Evolutionary conservation across 2,329 filamentous ascomycete species (phyloP), one percentile per base, ranked within the genome.

Genomic region (Chaetothyriales sp.): DNA sequence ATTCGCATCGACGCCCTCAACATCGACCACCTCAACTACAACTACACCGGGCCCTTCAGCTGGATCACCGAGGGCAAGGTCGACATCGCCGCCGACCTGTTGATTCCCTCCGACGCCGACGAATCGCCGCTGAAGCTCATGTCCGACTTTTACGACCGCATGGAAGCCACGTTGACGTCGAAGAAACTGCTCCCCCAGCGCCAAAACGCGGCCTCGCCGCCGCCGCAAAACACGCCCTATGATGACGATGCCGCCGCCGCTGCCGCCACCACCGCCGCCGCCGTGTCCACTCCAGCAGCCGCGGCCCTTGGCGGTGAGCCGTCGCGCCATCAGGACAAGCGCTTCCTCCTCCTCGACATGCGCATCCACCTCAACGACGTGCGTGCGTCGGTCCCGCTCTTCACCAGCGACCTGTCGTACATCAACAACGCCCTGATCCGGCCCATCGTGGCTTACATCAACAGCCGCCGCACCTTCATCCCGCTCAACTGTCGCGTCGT

Each of bases 11-110:
- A 98, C 64, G 89, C 85, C 0, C 76, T 98, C 8, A 94, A 85
- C 64, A 95, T 98, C 51, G 92, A 97, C 62, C 92, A 98, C 66
- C 76, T 98, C 8, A 98, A 98, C 65, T 81, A 89, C 44, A 89
- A 89, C 20, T 88, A 95, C 18, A 82, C 92, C 56, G 92, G 92
- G 0, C 89, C 90, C 0, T 95, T 98, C 66, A 89, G 88, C 2
- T 98, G 92, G 92, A 98, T 98, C 50, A 86, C 94, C 59, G 88
- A 97, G 69, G 92, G 92, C 33, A 94, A 92, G 56, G 89, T 98
- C 43, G 92, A 98, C 65, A 95, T 98, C 56, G 83, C 97, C 13
- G 86, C 92, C 5, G 92, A 98, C 63, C 82, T 98, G 58, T 90
- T 95, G 81, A 86, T 98, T 56, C 92, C 92, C 0, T 81, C 82